These are phyloP conservation scores for Salisapilia sapeloensis DNA, from an alignment of 352 stramenopile species.

Conservation along the genomic window DNA sequence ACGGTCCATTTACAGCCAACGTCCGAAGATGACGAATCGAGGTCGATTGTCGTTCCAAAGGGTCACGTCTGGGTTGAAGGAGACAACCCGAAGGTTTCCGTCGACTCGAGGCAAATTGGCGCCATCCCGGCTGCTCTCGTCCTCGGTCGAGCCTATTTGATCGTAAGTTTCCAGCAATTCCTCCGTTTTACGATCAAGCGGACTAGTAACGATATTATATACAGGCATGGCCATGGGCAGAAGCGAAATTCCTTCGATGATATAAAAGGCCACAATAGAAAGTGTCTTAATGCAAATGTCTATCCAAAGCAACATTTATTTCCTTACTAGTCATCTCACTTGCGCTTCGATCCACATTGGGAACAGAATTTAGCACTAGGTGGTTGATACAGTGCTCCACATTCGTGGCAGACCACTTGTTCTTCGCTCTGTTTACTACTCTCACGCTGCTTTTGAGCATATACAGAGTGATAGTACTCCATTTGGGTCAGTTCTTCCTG, in stretches of 20 bases:
- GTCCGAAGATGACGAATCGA: constrained; percentile 37
- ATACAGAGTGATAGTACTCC: constrained; percentile 78
- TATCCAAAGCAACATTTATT: no score
- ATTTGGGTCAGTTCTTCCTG: constrained; percentile 68
- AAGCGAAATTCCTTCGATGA: no score
- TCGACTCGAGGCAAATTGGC: constrained; percentile 90
- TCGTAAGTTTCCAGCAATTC: constrained; percentile 54
- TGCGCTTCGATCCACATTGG: constrained; percentile 46
- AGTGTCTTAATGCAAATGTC: no score
- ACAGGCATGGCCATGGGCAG: no score
- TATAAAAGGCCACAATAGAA: no score
- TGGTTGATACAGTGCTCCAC: constrained; percentile 19
- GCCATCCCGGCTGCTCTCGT: constrained; percentile 81
- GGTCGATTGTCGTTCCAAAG: constrained; percentile 67
- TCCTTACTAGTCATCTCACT: no score
- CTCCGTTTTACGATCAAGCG: no score
- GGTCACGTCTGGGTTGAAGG: constrained; percentile 94
- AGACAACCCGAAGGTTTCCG: constrained; percentile 89
- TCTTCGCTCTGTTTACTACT: background rate
- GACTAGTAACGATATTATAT: no score
- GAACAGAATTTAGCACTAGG: constrained; percentile 53
- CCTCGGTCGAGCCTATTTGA: constrained; percentile 42
- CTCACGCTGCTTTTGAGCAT: constrained; percentile 35
- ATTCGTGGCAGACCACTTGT: constrained; percentile 4
- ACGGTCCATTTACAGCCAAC: constrained; percentile 60